phyloP scores from a whole-genome alignment of 306 rosid species.

The Dalbergia cochinchinensis region DNA sequence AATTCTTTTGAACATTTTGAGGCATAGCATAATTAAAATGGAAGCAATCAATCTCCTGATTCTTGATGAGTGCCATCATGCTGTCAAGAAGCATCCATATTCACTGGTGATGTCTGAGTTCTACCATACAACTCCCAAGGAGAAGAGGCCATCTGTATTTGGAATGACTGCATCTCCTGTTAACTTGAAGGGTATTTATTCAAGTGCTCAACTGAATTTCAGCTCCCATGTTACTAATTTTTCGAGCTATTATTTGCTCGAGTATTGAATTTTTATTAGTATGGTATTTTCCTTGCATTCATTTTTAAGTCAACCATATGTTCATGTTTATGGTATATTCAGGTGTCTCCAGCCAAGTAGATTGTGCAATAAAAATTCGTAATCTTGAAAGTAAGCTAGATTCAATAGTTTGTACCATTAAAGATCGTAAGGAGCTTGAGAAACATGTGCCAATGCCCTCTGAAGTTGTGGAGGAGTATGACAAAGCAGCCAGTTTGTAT shows the following conservation, averaged over 20 bases:
- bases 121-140: slow-evolving; percentile 92
- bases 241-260: slow-evolving; percentile 31
- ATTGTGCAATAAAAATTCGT: slow-evolving; percentile 97
- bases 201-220: slow-evolving; percentile 32
- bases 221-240: slow-evolving; percentile 25
- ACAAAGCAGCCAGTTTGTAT: slow-evolving; percentile 93
- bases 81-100: slow-evolving; percentile 98
- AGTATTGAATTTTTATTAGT: slow-evolving; percentile 24
- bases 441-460: slow-evolving; percentile 98
- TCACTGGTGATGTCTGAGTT: slow-evolving; percentile 98
- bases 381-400: slow-evolving; percentile 99
- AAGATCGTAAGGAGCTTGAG: slow-evolving; percentile 98
- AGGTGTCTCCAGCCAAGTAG: slow-evolving; percentile 99
- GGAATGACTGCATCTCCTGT: slow-evolving; percentile 99
- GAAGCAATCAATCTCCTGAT: slow-evolving; percentile 87
- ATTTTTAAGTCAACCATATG: slow-evolving; percentile 24
- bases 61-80: slow-evolving; percentile 98
- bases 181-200: slow-evolving; percentile 81
- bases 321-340: slow-evolving; percentile 55
- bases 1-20: slow-evolving; percentile 94
- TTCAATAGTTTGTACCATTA: slow-evolving; percentile 92
- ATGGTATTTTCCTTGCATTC: slow-evolving; percentile 11
- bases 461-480: slow-evolving; percentile 90
- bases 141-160: slow-evolving; percentile 90
- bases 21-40: slow-evolving; percentile 98